A percentile compares a stretch with the other conserved stretches of the same genome.
phyloP scores from a whole-genome alignment of 176 grass and related monocot species.

The Neostapfia colusana region DNA sequence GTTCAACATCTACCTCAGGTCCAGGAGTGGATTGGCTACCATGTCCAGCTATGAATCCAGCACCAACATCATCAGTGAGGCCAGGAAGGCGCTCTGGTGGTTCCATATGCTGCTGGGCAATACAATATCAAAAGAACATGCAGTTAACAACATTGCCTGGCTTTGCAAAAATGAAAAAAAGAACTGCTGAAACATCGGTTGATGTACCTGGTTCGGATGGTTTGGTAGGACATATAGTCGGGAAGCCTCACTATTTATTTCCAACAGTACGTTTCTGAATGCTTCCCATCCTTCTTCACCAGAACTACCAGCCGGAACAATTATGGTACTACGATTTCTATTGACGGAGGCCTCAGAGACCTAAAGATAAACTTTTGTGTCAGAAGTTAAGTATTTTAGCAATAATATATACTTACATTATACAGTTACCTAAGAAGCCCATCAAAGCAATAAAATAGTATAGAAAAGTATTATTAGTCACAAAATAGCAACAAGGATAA shows the following conservation, averaged over 20 bases:
- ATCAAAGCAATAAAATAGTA: background rate
- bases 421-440: background rate
- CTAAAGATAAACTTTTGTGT: constrained; percentile 42
- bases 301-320: constrained; percentile 90
- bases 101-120: constrained; percentile 75
- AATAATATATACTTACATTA: constrained; percentile 13
- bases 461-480: background rate
- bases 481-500: background rate
- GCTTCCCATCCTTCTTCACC: constrained; percentile 98
- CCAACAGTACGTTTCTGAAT: constrained; percentile 86
- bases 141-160: background rate
- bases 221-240: constrained; percentile 71
- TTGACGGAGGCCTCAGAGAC: constrained; percentile 95
- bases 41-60: constrained; percentile 96
- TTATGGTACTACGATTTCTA: constrained; percentile 96
- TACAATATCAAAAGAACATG: constrained; percentile 8
- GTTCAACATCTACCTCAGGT: constrained; percentile 73
- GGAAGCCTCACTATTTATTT: constrained; percentile 82
- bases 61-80: constrained; percentile 97
- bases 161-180: background rate
- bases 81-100: constrained; percentile 75
- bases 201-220: constrained; percentile 60
- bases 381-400: background rate
- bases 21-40: constrained; percentile 60
- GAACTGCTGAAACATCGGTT: background rate